Percentiles rank a stretch among this genome's conserved stretches.
Evolutionary conservation across 2,329 filamentous ascomycete species (phyloP).

Genomic region (Colletotrichum incanum): DNA sequence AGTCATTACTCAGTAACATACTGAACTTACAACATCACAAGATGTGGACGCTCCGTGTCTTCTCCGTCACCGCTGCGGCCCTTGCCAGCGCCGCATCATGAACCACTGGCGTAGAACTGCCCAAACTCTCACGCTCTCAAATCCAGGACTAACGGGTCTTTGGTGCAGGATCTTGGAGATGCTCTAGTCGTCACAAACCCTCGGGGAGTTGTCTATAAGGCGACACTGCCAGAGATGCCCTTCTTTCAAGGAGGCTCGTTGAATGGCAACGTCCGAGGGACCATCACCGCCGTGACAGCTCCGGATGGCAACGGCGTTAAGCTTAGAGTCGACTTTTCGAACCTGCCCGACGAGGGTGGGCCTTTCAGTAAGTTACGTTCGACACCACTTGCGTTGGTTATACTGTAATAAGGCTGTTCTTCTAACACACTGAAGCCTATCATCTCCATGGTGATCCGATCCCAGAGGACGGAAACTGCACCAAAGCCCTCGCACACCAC

Average conservation of each 20-base stretch:
- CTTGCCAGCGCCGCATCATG: slow-evolving; percentile 49
- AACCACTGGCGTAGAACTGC: slow-evolving; percentile 41
- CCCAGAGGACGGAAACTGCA: slow-evolving; percentile 79
- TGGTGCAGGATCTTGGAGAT: slow-evolving; percentile 58
- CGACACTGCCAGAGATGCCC: slow-evolving; percentile 67
- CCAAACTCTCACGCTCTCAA: neutral
- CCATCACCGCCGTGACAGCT: slow-evolving; percentile 62
- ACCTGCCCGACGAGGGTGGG: slow-evolving; percentile 62
- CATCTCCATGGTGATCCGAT: slow-evolving; percentile 80
- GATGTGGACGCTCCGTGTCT: slow-evolving; percentile 44
- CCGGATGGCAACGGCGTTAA: slow-evolving; percentile 68
- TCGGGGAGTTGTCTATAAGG: slow-evolving; percentile 66
- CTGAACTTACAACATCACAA: slow-evolving; percentile 12
- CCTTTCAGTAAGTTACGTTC: slow-evolving; percentile 64
- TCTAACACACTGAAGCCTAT: slow-evolving; percentile 68
- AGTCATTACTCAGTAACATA: neutral
- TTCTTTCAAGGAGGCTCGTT: slow-evolving; percentile 65
- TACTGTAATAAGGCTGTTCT: neutral
- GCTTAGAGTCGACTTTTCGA: slow-evolving; percentile 70
- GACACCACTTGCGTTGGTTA: neutral
- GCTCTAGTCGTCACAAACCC: slow-evolving; percentile 73
- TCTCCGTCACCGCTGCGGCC: slow-evolving; percentile 49
- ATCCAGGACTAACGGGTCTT: neutral
- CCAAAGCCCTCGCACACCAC: slow-evolving; percentile 75
- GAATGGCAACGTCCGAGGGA: slow-evolving; percentile 69